Conservation (phyloP, 2,329 filamentous ascomycete genomes). For the Alternaria dauci region DNA sequence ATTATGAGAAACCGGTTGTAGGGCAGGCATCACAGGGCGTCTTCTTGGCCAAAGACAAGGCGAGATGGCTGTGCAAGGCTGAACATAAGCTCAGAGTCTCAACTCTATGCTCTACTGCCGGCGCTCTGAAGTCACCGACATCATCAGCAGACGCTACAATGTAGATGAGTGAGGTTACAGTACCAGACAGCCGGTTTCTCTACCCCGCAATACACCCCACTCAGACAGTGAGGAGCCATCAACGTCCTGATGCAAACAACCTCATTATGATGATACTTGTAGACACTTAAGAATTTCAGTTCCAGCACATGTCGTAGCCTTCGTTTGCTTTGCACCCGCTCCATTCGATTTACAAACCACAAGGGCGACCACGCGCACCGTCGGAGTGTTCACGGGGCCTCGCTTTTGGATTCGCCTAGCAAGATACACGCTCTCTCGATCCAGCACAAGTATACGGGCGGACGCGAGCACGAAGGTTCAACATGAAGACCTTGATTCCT, state of each 20-base stretch:
- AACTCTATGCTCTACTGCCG: not conserved
- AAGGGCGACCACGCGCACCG: not conserved
- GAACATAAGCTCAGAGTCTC: not conserved
- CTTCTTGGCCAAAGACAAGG: constrained; percentile 1
- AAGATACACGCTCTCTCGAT: not conserved
- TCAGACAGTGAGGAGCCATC: constrained; percentile 32
- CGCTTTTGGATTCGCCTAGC: not conserved
- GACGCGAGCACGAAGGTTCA: not conserved
- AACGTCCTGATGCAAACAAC: constrained; percentile 24
- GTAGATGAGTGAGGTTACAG: constrained; percentile 3
- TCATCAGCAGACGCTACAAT: not conserved
- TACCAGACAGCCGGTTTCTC: constrained; percentile 20
- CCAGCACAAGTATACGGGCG: not conserved
- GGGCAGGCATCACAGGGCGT: constrained; percentile 18
- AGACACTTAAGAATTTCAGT: not conserved
- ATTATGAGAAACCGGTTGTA: constrained; percentile 15
- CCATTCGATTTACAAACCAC: not conserved
- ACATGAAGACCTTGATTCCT: constrained; percentile 5
- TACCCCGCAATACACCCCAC: constrained; percentile 39
- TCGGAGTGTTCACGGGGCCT: not conserved
- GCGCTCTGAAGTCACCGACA: not conserved
- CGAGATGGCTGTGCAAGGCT: constrained; percentile 12
- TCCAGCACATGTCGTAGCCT: not conserved
- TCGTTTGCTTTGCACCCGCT: not conserved
- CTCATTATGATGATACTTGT: constrained; percentile 14